Conservation (phyloP, 1,284 basidiomycete species). For the Salmacisia buchloeana region DNA sequence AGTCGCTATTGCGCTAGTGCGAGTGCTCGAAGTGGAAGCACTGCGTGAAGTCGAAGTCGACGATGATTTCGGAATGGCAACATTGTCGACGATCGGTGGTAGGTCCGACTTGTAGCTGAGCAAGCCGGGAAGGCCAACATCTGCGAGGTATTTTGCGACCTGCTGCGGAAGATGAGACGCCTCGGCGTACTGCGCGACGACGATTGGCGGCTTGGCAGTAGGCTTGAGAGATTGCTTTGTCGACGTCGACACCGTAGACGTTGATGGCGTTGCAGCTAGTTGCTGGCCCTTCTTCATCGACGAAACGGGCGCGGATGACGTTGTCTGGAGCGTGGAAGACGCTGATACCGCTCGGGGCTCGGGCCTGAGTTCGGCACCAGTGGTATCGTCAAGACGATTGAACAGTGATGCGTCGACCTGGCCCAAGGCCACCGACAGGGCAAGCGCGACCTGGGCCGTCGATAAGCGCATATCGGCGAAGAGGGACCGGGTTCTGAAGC, state of each 20-base stretch:
- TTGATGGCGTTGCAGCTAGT: neutral
- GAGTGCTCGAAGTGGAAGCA: too few relatives aligned
- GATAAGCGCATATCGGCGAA: constrained; percentile 2
- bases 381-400: neutral
- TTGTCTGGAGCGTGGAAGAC: neutral
- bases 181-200: neutral
- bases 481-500: too few relatives aligned
- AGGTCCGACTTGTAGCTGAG: neutral
- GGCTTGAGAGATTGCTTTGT: neutral
- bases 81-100: neutral
- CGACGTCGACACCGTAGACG: neutral
- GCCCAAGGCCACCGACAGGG: neutral
- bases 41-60: neutral
- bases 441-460: neutral
- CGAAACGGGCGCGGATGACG: too few relatives aligned
- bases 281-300: neutral
- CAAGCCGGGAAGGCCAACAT: neutral
- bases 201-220: neutral
- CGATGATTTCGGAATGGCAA: neutral
- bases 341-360: too few relatives aligned
- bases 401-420: too few relatives aligned
- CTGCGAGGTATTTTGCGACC: neutral
- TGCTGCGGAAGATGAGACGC: neutral
- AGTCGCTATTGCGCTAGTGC: too few relatives aligned
- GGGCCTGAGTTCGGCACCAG: too few relatives aligned